phyloP scores from a whole-genome alignment of 306 rosid species.

The Prunus dulcis region DNA sequence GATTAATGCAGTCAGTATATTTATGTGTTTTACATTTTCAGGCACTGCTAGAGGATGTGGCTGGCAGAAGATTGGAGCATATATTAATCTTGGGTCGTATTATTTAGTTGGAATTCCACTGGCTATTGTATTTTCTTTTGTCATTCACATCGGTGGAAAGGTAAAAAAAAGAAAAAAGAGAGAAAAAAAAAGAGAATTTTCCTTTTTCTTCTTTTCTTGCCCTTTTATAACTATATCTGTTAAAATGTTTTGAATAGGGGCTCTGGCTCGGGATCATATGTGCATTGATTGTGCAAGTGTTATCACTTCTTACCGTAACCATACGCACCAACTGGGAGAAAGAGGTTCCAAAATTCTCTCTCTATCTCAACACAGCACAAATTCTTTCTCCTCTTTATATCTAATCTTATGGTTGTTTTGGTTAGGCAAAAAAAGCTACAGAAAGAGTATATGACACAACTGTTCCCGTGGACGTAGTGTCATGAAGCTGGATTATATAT shows the following conservation, averaged over 20 bases:
- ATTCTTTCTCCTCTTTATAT: not conserved
- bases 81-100: slow-evolving; percentile 66
- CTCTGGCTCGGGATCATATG: slow-evolving; percentile 73
- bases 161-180: slow-evolving; percentile 17
- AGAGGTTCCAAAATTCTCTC: slow-evolving; percentile 35
- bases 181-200: not conserved
- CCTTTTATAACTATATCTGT: not conserved
- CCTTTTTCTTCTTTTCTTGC: not conserved
- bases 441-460: slow-evolving; percentile 47
- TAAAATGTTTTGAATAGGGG: slow-evolving; percentile 38
- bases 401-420: not conserved
- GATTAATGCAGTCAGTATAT: not conserved
- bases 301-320: slow-evolving; percentile 40
- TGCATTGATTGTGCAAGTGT: slow-evolving; percentile 60
- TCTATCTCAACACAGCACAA: not conserved
- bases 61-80: slow-evolving; percentile 79
- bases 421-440: slow-evolving; percentile 40
- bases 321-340: slow-evolving; percentile 65
- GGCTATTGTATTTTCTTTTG: slow-evolving; percentile 58
- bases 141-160: slow-evolving; percentile 62
- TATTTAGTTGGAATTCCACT: slow-evolving; percentile 69
- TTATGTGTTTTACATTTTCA: slow-evolving; percentile 19
- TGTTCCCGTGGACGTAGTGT: slow-evolving; percentile 23
- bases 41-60: slow-evolving; percentile 87
- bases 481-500: slow-evolving; percentile 13